A percentile compares a stretch with the other conserved stretches of the same genome.
These are phyloP conservation scores for Pseudocercospora macadamiae DNA, from an alignment of 2,329 filamentous ascomycete species.

Conservation along the genomic window DNA sequence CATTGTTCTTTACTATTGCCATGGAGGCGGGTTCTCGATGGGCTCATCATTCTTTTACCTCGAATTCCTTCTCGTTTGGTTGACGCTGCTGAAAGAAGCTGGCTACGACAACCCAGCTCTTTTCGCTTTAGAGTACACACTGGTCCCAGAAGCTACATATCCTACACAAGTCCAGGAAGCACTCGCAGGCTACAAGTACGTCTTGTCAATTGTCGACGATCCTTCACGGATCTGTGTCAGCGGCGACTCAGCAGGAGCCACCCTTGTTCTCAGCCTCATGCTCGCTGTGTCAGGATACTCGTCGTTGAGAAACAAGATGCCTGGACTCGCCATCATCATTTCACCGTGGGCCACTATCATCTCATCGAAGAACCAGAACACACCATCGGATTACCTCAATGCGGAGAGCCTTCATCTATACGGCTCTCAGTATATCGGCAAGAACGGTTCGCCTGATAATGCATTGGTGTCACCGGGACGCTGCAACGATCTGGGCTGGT, in stretches of 20 bases:
- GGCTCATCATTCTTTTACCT: constrained; percentile 82
- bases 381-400: constrained; percentile 75
- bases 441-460: constrained; percentile 54
- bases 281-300: constrained; percentile 63
- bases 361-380: constrained; percentile 68
- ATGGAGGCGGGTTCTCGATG: constrained; percentile 84
- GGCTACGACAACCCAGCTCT: constrained; percentile 77
- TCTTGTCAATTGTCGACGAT: constrained; percentile 61
- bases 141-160: constrained; percentile 74
- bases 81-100: constrained; percentile 63
- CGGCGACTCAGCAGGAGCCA: constrained; percentile 80
- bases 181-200: constrained; percentile 70
- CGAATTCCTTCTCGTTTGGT: constrained; percentile 77
- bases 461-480: constrained; percentile 70
- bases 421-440: constrained; percentile 68
- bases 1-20: constrained; percentile 79
- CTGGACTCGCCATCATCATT: constrained; percentile 70
- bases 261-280: constrained; percentile 72
- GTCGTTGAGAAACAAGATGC: constrained; percentile 49
- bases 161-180: constrained; percentile 74
- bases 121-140: constrained; percentile 78
- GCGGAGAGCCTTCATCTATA: constrained; percentile 68
- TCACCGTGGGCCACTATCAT: constrained; percentile 80
- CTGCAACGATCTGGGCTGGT: constrained; percentile 67
- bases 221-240: constrained; percentile 68